Base-by-base conservation (phyloP, 345 rosid species). In the Draba incana region DNA sequence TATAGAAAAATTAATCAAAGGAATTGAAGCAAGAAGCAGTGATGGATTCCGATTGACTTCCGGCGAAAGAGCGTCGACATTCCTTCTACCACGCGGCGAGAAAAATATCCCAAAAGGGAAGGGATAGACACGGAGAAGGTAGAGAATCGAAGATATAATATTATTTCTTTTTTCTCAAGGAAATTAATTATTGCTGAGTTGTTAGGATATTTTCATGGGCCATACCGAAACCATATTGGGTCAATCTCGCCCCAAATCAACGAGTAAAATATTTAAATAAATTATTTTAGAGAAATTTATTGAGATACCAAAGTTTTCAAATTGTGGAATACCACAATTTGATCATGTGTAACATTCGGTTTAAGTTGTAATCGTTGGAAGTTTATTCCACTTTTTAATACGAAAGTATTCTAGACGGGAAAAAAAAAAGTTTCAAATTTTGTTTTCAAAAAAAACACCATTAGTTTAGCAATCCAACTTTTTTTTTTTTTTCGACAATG, bases 41-140 rank as follows among this genome's bases (percentile, higher is more conserved):
- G 28, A n/a, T 42, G 25, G 71, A 69, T 63, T 49, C 79, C 75
- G 66, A 75, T 75, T 75, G 75, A 75, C 75, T 75, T 42, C 70
- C 70, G 75, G 75, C 54, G 70, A 75, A 56, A 63, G 48, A 62
- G 70, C 43, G 58, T 50, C 75, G 64, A 48, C 79, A 57, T 28
- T 28, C 3, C 31, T 28, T 41, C 60, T 63, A 55, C 74, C 60
- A 75, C 61, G 75, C 75, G 70, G 70, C 78, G 75, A 75, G n/a
- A 20, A 20, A 62, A 63, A 47, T 68, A 75, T 69, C 65, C 72
- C 72, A 45, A 74, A 68, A 62, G 70, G 68, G 70, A 68, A 69
- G 75, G 69, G 78, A 75, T 75, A 48, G 66, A 56, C 31, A 6
- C 73, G 7, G 14, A 59, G 62, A 51, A 3, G 59, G 14, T 13